Evolutionary conservation across 257 asterid genomes (phyloP).

Genomic region (Gardenia jasminoides): DNA sequence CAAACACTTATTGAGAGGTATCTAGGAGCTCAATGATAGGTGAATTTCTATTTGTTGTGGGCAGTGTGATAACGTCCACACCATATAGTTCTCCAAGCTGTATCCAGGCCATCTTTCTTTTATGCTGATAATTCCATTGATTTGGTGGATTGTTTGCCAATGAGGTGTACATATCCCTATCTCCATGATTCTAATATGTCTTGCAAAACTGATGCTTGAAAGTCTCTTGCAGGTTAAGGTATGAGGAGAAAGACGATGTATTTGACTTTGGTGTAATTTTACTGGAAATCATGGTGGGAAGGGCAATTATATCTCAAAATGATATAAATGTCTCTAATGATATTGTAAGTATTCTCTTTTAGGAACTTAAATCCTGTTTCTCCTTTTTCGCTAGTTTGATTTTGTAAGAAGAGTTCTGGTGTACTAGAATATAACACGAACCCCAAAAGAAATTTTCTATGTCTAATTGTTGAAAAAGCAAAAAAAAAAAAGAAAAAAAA

Average conservation of each 20-base stretch:
- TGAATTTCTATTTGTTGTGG: background rate
- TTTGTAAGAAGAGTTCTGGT: background rate
- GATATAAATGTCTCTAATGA: constrained; percentile 54
- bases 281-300: constrained; percentile 75
- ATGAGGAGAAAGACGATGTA: constrained; percentile 53
- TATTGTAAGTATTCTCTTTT: constrained; percentile 44
- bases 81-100: background rate
- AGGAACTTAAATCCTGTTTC: background rate
- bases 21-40: background rate
- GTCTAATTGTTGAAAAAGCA: background rate
- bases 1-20: background rate
- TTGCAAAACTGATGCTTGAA: background rate
- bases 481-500: background rate
- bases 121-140: background rate
- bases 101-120: background rate
- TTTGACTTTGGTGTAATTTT: constrained; percentile 82
- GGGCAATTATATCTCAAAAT: constrained; percentile 41
- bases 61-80: too few species aligned
- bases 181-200: background rate
- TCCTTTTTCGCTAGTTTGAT: background rate
- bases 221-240: constrained; percentile 37
- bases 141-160: background rate
- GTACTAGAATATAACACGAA: background rate
- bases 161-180: background rate
- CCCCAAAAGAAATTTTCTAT: background rate